A percentile compares a stretch with the other conserved stretches of the same genome.
Evolutionary conservation across 2,329 filamentous ascomycete species (phyloP).

Genomic region (Alternaria atra): DNA sequence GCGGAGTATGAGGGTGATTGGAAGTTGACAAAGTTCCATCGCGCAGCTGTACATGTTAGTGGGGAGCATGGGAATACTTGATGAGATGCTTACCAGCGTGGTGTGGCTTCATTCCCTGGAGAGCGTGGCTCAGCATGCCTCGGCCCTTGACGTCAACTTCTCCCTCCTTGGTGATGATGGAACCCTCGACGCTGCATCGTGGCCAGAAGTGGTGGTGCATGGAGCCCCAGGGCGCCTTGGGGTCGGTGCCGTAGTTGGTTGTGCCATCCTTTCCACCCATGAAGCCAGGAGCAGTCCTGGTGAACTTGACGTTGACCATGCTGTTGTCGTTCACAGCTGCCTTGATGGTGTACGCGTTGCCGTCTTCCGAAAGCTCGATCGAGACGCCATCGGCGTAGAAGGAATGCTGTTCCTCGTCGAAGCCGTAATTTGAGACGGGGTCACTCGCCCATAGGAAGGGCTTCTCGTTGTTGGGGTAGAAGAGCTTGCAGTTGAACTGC

Average conservation of each 20-base stretch:
- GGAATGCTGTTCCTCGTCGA: constrained; percentile 81
- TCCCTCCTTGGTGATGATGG: constrained; percentile 82
- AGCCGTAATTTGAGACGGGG: constrained; percentile 78
- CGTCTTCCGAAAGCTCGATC: constrained; percentile 85
- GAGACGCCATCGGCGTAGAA: constrained; percentile 90
- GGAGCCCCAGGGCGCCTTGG: constrained; percentile 84
- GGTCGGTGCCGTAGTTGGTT: constrained; percentile 86
- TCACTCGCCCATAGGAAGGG: constrained; percentile 86
- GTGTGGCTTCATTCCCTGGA: constrained; percentile 99
- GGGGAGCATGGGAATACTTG: not conserved
- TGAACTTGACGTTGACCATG: constrained; percentile 86
- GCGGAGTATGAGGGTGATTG: constrained; percentile 88
- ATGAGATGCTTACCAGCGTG: constrained; percentile 72
- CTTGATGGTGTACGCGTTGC: constrained; percentile 85
- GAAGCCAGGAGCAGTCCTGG: constrained; percentile 79
- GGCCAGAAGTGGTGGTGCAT: constrained; percentile 98
- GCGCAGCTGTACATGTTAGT: constrained; percentile 64
- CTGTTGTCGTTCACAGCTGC: constrained; percentile 82
- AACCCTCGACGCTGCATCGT: constrained; percentile 80
- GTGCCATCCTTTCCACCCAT: constrained; percentile 85
- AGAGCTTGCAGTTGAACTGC: constrained; percentile 95
- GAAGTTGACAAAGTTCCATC: constrained; percentile 94
- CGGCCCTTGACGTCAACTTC: constrained; percentile 82
- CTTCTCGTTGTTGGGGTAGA: constrained; percentile 76
- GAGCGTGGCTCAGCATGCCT: constrained; percentile 81